Evolutionary conservation across 2,329 filamentous ascomycete species (phyloP).

Genomic region (Botrytis hyacinthi): DNA sequence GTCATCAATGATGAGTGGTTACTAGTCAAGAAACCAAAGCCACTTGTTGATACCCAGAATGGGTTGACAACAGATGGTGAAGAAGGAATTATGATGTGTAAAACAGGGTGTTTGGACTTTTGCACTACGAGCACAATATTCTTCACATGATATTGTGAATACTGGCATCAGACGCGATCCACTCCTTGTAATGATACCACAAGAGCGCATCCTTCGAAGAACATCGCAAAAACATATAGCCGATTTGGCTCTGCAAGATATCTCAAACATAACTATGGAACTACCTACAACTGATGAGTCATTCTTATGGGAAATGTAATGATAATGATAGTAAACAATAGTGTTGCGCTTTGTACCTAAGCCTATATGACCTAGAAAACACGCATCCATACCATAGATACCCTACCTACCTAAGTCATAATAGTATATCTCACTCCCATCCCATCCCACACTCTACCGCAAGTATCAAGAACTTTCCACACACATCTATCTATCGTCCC

Average conservation of each 20-base stretch:
- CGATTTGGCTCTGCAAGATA: background rate
- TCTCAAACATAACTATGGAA: background rate
- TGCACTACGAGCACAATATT: background rate
- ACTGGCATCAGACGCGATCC: background rate
- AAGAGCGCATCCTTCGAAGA: background rate
- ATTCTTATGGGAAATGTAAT: background rate
- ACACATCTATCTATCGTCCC: background rate
- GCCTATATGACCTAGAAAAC: background rate
- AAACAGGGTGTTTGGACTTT: background rate
- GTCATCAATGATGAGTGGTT: background rate
- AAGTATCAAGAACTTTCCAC: background rate
- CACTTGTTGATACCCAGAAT: background rate
- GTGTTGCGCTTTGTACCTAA: background rate
- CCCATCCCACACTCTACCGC: background rate
- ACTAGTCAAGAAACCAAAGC: background rate
- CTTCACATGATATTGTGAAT: background rate
- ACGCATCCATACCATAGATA: background rate
- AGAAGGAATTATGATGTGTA: background rate
- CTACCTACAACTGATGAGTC: background rate
- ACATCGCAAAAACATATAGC: background rate
- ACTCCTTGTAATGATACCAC: background rate
- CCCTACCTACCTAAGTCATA: background rate
- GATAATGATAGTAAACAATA: background rate
- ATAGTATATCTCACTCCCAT: background rate
- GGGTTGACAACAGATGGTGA: background rate